Percentiles rank a stretch among this genome's conserved stretches.
Conservation (phyloP, 208 protist species). For the Acanthamoeba lenticulata region DNA sequence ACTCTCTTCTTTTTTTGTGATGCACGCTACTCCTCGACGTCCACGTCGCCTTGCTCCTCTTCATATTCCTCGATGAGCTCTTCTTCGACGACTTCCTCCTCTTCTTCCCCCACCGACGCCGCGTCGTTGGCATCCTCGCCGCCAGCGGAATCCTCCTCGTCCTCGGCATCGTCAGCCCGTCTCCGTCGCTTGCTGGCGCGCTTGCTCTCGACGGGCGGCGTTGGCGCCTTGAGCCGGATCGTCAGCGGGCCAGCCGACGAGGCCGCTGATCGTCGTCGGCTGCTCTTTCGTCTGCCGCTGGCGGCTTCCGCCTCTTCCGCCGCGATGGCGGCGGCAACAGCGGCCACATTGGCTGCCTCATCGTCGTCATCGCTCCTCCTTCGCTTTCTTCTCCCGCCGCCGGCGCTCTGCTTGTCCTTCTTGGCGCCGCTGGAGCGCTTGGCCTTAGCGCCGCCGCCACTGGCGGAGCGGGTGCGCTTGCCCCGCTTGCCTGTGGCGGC, state of each 20-base stretch:
- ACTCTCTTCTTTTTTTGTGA: too few relatives aligned
- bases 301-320: background rate
- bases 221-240: background rate
- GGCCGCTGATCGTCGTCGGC: background rate
- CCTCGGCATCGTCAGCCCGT: background rate
- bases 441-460: background rate
- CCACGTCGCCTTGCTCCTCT: background rate
- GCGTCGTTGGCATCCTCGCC: background rate
- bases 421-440: background rate
- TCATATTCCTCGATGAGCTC: background rate
- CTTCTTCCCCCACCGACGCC: background rate
- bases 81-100: background rate
- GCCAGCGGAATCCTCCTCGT: background rate
- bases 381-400: background rate
- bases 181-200: background rate
- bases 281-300: background rate
- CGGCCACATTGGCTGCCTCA: background rate
- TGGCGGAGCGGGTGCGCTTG: background rate
- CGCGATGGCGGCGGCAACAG: background rate
- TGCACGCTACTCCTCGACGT: background rate
- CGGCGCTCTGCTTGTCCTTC: background rate
- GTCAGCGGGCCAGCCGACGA: background rate
- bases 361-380: background rate
- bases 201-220: background rate
- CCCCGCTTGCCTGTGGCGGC: background rate